Conservation (phyloP, 257 asterid genomes). For the Primulina eburnea region DNA sequence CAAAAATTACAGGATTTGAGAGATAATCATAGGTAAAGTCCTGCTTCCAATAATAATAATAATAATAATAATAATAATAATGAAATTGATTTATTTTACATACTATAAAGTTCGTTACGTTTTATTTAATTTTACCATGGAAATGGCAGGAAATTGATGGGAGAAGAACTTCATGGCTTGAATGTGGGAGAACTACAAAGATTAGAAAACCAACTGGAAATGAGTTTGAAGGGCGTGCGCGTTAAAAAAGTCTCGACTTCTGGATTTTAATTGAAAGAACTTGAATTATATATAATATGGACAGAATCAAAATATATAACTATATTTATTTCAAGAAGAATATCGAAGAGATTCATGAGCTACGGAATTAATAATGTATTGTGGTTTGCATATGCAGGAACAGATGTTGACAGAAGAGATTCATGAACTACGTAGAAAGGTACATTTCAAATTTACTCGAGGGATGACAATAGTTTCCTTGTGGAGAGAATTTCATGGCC, state of each 20-base stretch:
- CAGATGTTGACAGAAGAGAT: constrained; percentile 56
- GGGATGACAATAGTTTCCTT: no score
- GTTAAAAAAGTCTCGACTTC: constrained; percentile 47
- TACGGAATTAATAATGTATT: neutral
- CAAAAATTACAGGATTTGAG: constrained; percentile 68
- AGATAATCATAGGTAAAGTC: constrained; percentile 61
- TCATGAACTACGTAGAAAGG: constrained; percentile 65
- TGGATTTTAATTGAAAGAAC: neutral
- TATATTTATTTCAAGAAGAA: neutral
- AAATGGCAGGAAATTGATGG: constrained; percentile 65
- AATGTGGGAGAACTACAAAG: constrained; percentile 57
- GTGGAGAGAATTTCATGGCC: no score
- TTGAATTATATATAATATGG: neutral
- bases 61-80: neutral
- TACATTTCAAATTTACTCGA: constrained; percentile 5
- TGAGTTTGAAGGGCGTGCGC: constrained; percentile 61
- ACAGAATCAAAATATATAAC: no score
- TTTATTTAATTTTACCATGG: neutral
- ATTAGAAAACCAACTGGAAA: constrained; percentile 68
- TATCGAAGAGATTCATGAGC: neutral
- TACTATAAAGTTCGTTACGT: no score
- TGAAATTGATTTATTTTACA: no score
- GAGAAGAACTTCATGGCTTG: constrained; percentile 73
- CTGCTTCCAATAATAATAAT: neutral
- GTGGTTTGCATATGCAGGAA: constrained; percentile 42